Base-by-base conservation (phyloP, 2,329 filamentous ascomycete genomes). In the Alternaria consortialis region DNA sequence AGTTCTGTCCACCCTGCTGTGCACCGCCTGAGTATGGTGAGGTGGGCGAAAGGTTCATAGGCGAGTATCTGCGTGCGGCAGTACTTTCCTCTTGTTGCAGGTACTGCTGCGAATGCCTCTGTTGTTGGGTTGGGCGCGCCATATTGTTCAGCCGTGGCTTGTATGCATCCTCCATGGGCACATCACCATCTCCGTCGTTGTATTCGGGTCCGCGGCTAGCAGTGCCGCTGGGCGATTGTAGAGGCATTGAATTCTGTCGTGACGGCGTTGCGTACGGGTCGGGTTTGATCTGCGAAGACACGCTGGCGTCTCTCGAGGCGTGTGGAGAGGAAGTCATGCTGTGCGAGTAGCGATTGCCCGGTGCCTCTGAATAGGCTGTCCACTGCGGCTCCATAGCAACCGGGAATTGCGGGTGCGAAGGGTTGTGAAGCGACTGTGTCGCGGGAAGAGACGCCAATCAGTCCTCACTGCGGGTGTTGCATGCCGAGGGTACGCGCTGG, bases 1-100 rank as follows among this genome's bases (percentile, higher is more conserved):
- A 80, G 62, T 62, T 70, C 59, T 83, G 75, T 66, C 72, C 73
- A 51, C 76, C 77, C 65, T 82, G 83, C 74, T 82, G 87, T 64
- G 84, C 87, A 77, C 83, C 91, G 48, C 82, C 85, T 76, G 87
- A 86, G 81, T 96, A 96, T 34, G 93, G 89, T 57, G 91, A 90
- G 34, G 90, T 88, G 40, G 93, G 92, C 62, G 93, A 93, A 63
- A 96, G 83, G 78, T 97, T 94, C 94, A 97, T 97, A 66, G 94
- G 95, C 47, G 94, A 98, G 81, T 98, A 98, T 76, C 94, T 89
- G 78, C 96, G 92, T 61, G 93, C 92, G 58, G 93, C 92, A 52
- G 92, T 86, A 43, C 93, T 95, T 60, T 91, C 89, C 74, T 94
- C 91, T 89, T 74, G 69, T 52, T 90, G 83, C 47, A 89, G 80